These are phyloP conservation scores for Hypoxylon rickii DNA, from an alignment of 495 filamentous ascomycete species.

Conservation along the genomic window DNA sequence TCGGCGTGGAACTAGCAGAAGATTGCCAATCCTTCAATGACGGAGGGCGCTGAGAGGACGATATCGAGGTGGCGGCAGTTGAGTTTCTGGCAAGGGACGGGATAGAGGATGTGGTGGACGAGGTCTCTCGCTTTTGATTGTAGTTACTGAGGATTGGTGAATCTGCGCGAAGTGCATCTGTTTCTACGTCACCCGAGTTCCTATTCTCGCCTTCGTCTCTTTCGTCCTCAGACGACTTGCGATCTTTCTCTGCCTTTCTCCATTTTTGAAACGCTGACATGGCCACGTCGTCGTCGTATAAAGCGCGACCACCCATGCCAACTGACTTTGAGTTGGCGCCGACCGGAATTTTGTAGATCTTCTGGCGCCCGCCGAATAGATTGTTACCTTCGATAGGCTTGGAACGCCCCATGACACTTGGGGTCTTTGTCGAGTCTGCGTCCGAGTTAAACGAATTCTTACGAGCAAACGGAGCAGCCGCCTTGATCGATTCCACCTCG, in stretches of 20 bases:
- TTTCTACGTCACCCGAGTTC: slow-evolving; percentile 34
- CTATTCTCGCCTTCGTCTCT: slow-evolving; percentile 46
- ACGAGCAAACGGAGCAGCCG: slow-evolving; percentile 56
- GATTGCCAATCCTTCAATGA: slow-evolving; percentile 53
- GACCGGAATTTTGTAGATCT: slow-evolving; percentile 86
- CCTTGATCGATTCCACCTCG: slow-evolving; percentile 80
- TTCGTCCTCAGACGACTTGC: slow-evolving; percentile 49
- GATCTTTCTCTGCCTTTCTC: slow-evolving; percentile 60
- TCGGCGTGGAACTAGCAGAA: slow-evolving; percentile 41
- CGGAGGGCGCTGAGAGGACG: slow-evolving; percentile 66
- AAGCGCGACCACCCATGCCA: slow-evolving; percentile 67
- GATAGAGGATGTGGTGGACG: slow-evolving; percentile 82
- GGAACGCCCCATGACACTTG: slow-evolving; percentile 81
- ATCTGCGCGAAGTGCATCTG: slow-evolving; percentile 55
- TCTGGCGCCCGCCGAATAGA: slow-evolving; percentile 93
- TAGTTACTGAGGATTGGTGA: slow-evolving; percentile 65
- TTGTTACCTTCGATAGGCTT: slow-evolving; percentile 90
- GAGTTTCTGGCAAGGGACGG: slow-evolving; percentile 73
- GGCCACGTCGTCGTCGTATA: slow-evolving; percentile 87
- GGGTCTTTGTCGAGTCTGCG: slow-evolving; percentile 49
- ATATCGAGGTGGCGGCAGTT: slow-evolving; percentile 89
- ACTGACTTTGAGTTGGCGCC: slow-evolving; percentile 49
- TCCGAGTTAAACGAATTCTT: slow-evolving; percentile 65
- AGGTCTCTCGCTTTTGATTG: slow-evolving; percentile 79
- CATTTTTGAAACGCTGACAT: slow-evolving; percentile 79